Evolutionary conservation across 257 asterid species (phyloP), one percentile per base, ranked within the genome.

Genomic region (Solanum peruvianum): DNA sequence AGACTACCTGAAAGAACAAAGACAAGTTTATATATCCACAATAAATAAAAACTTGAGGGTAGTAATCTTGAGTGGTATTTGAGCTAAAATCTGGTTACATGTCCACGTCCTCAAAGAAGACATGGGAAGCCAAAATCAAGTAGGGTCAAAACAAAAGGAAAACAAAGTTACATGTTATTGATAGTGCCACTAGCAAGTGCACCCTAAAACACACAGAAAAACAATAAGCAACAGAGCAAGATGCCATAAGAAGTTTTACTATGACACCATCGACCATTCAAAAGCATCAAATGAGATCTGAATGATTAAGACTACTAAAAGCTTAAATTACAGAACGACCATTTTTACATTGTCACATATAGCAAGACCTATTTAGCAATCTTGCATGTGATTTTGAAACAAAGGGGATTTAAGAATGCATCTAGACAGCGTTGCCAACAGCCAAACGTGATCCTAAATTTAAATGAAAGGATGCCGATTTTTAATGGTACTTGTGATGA

Each of bases 1-100:
- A 88, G 71, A 88, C 90, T 85, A 86, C 88, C 98, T 96, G 93
- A 73, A 90, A 90, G 71, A 86, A 77, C 70, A 9, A 78, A 78
- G 18, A 29, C 71, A 71, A 35, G 23, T 25, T 64, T 39, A 41
- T 78, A 78, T 3, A 45, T 77, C 14, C 62, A 45, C 25, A 11
- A 27, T 25, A 27, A 45, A 12, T 27, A 25, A 27, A 27, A 78
- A 9, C 25, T 45, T 27, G 66, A 78, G 62, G 84, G 12, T 27
- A 45, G 42, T 45, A 78, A 16, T 44, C 66, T 27, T 3, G 41
- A 10, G 6, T 45, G 66, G 41, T 78, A 27, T 45, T 27, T 27
- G 66, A 45, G 1, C 84, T 78, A 16, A 45, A 44, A 25, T 27
- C 35, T 27, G 42, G 41, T 27, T 77, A 44, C 84, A 14, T 8